A percentile compares a stretch with the other conserved stretches of the same genome.
Evolutionary conservation across 169 alveolate genomes (phyloP).

Genomic region (Babesia divergens): DNA sequence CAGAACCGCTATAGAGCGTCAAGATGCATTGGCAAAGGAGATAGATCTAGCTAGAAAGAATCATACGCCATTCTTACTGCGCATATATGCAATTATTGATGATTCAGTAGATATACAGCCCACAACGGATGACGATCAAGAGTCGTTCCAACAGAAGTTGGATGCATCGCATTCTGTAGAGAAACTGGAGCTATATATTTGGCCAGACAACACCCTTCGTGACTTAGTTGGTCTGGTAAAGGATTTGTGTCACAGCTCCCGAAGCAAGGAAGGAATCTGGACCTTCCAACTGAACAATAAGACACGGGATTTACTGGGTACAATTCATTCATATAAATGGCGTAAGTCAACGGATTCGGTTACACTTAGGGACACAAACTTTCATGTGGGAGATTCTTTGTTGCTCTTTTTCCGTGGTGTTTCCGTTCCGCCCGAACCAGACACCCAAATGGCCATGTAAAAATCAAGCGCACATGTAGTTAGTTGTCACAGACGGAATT

Average conservation of each 20-base stretch:
- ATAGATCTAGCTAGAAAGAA: neutral
- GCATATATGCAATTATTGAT: constrained; percentile 12
- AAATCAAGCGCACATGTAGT: neutral
- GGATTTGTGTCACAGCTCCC: constrained; percentile 36
- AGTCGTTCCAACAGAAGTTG: constrained; percentile 10
- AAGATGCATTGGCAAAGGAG: neutral
- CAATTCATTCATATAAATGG: neutral
- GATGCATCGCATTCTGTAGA: constrained; percentile 20
- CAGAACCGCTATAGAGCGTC: neutral
- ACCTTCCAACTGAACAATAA: constrained; percentile 17
- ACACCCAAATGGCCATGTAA: neutral
- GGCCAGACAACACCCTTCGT: constrained; percentile 44
- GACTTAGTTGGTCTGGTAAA: constrained; percentile 43
- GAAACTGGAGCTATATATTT: constrained; percentile 36
- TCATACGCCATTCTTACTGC: constrained; percentile 48
- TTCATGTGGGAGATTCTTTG: constrained; percentile 29
- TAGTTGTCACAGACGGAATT: too few species aligned
- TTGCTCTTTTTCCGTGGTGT: constrained; percentile 34
- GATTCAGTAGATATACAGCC: neutral
- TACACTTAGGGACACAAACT: constrained; percentile 5
- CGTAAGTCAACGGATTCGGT: neutral
- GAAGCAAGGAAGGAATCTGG: constrained; percentile 36
- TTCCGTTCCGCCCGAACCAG: constrained; percentile 2
- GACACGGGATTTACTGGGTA: constrained; percentile 3
- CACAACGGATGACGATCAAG: neutral